phyloP scores from a whole-genome alignment of 768 basidiomycete genomes.

The Panellus pusillus region DNA sequence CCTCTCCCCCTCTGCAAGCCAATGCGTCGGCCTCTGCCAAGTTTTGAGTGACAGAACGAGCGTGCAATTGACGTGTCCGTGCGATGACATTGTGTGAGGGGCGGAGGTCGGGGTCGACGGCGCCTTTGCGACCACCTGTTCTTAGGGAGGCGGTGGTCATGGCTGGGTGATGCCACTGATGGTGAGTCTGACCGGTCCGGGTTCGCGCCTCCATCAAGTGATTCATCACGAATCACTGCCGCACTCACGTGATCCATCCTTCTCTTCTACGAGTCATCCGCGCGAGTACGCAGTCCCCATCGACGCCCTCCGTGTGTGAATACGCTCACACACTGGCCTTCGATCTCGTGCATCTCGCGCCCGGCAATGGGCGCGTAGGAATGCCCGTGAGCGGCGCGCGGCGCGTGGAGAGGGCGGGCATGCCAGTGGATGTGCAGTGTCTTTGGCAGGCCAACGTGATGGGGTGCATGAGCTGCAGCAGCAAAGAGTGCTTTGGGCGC shows the following conservation, averaged over 20 bases:
- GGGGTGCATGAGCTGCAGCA: too few relatives aligned
- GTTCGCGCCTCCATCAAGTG: not conserved
- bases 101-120: slow-evolving; percentile 50
- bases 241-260: slow-evolving; percentile 40
- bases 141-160: slow-evolving; percentile 18
- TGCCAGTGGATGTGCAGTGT: slow-evolving; percentile 72
- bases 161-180: not conserved
- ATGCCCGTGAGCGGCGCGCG: too few relatives aligned
- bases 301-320: slow-evolving; percentile 76
- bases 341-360: slow-evolving; percentile 54
- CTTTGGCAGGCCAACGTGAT: slow-evolving; percentile 34
- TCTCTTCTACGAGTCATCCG: slow-evolving; percentile 20
- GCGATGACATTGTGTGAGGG: slow-evolving; percentile 74
- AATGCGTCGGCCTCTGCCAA: slow-evolving; percentile 77
- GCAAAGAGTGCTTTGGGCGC: too few relatives aligned
- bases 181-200: too few relatives aligned
- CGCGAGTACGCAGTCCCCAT: slow-evolving; percentile 41
- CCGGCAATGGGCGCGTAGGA: slow-evolving; percentile 74
- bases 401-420: slow-evolving; percentile 71
- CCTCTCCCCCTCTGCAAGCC: slow-evolving; percentile 46
- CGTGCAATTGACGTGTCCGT: slow-evolving; percentile 89
- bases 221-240: slow-evolving; percentile 17
- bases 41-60: slow-evolving; percentile 90
- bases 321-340: slow-evolving; percentile 68
- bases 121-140: too few relatives aligned